Percentiles rank a stretch among this genome's conserved stretches.
Conservation (phyloP, 305 asterid genomes). For the Fraxinus xanthoxyloides region DNA sequence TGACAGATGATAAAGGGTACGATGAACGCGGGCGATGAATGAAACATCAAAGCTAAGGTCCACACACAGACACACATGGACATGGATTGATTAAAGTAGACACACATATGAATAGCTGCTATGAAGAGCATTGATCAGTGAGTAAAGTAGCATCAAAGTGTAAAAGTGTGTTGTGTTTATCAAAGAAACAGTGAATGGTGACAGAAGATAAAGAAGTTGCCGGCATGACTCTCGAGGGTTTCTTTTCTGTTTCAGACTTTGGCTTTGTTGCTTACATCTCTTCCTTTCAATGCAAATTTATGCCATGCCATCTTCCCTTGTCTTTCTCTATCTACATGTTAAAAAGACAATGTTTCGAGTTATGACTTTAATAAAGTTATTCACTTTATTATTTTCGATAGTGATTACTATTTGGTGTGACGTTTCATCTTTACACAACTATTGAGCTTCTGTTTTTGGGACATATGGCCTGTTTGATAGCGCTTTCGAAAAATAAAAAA, state of each 20-base stretch:
- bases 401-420: not conserved
- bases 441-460: not conserved
- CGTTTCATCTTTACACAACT: not conserved
- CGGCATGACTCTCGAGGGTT: conserved; percentile 29
- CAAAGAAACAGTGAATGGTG: conserved; percentile 13
- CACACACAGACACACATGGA: conserved; percentile 18
- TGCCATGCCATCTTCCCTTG: not conserved
- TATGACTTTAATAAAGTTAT: not conserved
- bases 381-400: not conserved
- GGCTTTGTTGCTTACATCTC: conserved; percentile 14
- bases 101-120: not conserved
- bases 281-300: conserved; percentile 15
- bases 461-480: not conserved
- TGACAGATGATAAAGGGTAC: conserved; percentile 9
- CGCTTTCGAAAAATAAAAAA: not conserved
- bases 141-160: not conserved
- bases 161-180: conserved; percentile 18
- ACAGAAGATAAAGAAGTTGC: conserved; percentile 7
- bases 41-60: conserved; percentile 18
- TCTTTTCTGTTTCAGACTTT: not conserved
- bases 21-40: conserved; percentile 42
- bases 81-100: conserved; percentile 49
- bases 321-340: not conserved
- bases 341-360: not conserved
- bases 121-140: not conserved